Base-by-base conservation (phyloP, 331 rosid species). In the Acacia concinna region DNA sequence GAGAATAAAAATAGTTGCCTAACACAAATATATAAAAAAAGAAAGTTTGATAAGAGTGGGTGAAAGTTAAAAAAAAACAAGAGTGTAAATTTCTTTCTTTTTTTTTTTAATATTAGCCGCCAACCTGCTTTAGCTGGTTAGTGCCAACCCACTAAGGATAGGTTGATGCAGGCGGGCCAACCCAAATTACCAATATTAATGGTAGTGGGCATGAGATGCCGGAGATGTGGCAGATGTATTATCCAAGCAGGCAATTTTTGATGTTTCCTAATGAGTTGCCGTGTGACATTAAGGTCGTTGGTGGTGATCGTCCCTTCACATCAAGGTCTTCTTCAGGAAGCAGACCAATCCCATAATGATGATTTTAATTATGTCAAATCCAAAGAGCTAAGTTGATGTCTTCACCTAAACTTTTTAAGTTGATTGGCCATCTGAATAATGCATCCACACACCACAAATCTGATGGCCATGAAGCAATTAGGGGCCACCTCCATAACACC, bases 301-400 rank as follows among this genome's bases (percentile, higher is more conserved):
- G 46, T 72, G 63, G 44, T 71, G 78, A 73, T 68, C 74, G 87
- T 76, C 74, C 34, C 74, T 84, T 80, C 88, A 80, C 84, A 74
- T 84, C 86, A 74, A 83, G 79, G 88, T 31, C 59, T 87, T 85
- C 35, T 76, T 82, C 51, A 25, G 14, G 70, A 78, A 40, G 73
- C 20, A 85, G 88, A 85, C 77, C 68, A 75, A 81, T 79, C 82
- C 72, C 80, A 23, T 9, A 76, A 69, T 63, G 7, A 8, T 72
- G 68, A 40, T 68, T 32, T 10, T 11, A 3, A 23, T 46, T 20
- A 74, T 57, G 31, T 75, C 34, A 46, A 60, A 81, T 35, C 38
- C n/a, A n/a, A 68, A 30, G 40, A 28, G 44, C 46, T 20, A 52
- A 34, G 54, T 51, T 20, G 67, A 77, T 79, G 80, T 84, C 84